Base-by-base conservation (phyloP, 176 grass and related monocot species). In the Aechmea fasciata region DNA sequence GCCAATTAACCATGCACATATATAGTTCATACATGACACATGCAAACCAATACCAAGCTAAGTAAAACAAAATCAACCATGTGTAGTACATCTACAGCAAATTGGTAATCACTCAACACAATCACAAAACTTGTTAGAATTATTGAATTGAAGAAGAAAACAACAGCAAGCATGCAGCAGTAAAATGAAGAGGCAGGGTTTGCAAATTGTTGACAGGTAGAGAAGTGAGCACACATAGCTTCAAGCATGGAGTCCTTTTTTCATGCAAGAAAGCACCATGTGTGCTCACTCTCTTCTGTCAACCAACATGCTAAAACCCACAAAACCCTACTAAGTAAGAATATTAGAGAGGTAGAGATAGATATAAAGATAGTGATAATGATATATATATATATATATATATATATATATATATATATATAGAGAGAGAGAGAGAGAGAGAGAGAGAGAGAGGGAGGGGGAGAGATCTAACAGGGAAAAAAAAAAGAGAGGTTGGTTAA, bases 261-360 rank as follows among this genome's bases (percentile, higher is more conserved):
- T 71, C 79, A 92, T 85, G 77, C 83, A 84, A 82, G 86, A 91
- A 88, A 75, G 51, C 79, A 96, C 82, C 82, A 88, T 86, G 71
- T 86, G 85, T 91, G 85, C 88, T 88, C 91, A 88, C 84, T 90
- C 84, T 72, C 52, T 72, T 88, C 84, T 96, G 73, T 75, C 73
- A 82, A 64, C 50, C 64, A 41, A 41, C 33, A 41, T 41, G 33
- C 33, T 41, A 41, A 41, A 41, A 41, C 33, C 33, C 33, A 41
- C 33, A 41, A 41, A 41, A 41, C 33, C 33, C 33, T 41, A 41
- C 33, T 41, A 41, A 33, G 33, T 41, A 41, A 41, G 33, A 41
- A 41, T 41, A 41, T 41, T 41, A 41, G 33, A 41, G 33, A 41
- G 33, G 5, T 41, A 41, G 5, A 41, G 3, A 41, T 41, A 41